phyloP scores from a whole-genome alignment of 108 stramenopile species.

The Conticribra weissflogii region DNA sequence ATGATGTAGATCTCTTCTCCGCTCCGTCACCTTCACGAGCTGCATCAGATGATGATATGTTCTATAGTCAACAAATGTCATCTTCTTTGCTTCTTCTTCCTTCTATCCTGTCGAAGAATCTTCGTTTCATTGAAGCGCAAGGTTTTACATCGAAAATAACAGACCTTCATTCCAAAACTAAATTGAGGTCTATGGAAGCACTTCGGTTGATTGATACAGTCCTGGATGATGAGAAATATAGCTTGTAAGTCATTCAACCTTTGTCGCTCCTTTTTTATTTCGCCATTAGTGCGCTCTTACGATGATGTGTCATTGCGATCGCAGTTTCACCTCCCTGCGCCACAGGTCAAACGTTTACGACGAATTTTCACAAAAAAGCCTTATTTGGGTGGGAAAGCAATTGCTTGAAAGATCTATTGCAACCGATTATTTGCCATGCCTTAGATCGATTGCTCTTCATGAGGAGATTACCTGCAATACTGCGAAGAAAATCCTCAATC shows the following conservation, averaged over 20 bases:
- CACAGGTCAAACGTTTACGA: slow-evolving; percentile 12
- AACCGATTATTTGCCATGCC: slow-evolving; percentile 49
- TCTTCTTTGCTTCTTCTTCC: slow-evolving; percentile 15
- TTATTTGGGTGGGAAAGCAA: slow-evolving; percentile 10
- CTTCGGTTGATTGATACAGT: no score
- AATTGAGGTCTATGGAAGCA: no score
- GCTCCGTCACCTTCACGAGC: slow-evolving; percentile 3
- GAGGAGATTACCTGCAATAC: slow-evolving; percentile 21
- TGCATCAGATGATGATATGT: slow-evolving; percentile 39
- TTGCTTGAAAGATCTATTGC: slow-evolving; percentile 19
- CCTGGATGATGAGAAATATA: no score
- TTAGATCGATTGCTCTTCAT: slow-evolving; percentile 36
- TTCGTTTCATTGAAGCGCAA: background rate
- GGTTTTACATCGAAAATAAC: slow-evolving; percentile 2
- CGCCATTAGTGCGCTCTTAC: no score
- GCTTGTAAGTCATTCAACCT: no score
- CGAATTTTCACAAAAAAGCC: slow-evolving; percentile 3
- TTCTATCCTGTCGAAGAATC: slow-evolving; percentile 23
- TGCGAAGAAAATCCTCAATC: slow-evolving; percentile 29
- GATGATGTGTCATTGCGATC: no score
- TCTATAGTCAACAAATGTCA: slow-evolving; percentile 17
- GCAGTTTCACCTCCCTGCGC: slow-evolving; percentile 33
- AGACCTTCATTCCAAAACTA: no score
- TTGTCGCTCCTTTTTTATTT: no score
- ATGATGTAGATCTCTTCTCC: slow-evolving; percentile 11